Conservation (phyloP, 805 yeast species). For the Barnettozyma pratensis region DNA sequence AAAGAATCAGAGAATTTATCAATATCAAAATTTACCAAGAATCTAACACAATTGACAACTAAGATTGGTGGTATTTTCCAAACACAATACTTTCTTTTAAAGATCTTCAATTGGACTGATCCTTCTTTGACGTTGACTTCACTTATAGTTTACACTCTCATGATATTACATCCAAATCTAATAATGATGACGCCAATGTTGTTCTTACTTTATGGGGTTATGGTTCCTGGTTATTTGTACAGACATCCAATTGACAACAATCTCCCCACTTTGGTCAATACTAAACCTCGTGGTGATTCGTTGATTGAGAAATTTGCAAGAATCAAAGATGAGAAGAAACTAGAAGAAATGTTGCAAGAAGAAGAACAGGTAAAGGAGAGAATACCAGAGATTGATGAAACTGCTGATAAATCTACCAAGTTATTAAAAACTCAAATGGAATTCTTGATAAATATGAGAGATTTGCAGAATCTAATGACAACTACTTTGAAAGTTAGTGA, state of each 20-base stretch:
- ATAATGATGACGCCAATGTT: constrained; percentile 60
- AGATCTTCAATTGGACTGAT: constrained; percentile 66
- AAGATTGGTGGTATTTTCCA: constrained; percentile 53
- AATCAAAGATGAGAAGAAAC: constrained; percentile 22
- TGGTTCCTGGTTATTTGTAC: constrained; percentile 65
- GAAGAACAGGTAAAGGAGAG: constrained; percentile 13
- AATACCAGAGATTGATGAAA: constrained; percentile 22
- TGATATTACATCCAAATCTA: constrained; percentile 68
- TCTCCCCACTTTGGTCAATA: constrained; percentile 31
- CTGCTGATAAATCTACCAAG: constrained; percentile 14
- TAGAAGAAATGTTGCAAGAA: constrained; percentile 10
- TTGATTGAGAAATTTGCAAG: constrained; percentile 37
- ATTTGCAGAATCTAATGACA: constrained; percentile 61
- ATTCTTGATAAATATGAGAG: constrained; percentile 57
- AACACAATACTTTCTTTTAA: constrained; percentile 55
- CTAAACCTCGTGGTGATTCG: constrained; percentile 47
- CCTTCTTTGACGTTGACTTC: constrained; percentile 64
- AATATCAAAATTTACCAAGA: constrained; percentile 47
- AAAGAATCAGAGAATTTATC: constrained; percentile 49
- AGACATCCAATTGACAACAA: constrained; percentile 57
- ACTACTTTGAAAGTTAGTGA: constrained; percentile 47
- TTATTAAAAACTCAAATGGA: constrained; percentile 33
- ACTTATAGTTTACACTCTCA: constrained; percentile 55
- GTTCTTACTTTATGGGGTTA: constrained; percentile 46
- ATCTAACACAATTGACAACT: constrained; percentile 50